phyloP scores from a whole-genome alignment of 768 basidiomycete species.

The Symmetrospora coprosmae region DNA sequence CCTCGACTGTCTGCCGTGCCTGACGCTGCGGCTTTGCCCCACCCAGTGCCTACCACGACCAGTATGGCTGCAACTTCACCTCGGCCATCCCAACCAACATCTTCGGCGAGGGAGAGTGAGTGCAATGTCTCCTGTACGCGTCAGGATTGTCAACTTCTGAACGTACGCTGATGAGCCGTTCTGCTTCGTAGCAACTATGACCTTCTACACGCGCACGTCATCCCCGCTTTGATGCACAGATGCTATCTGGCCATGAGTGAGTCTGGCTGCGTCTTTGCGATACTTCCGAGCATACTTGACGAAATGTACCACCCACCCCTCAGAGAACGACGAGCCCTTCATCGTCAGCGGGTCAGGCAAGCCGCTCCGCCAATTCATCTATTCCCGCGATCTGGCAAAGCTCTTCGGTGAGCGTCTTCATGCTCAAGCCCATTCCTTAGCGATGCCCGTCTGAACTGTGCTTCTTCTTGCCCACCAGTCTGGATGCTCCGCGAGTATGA shows the following conservation, averaged over 20 bases:
- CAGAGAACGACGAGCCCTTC: slow-evolving; percentile 71
- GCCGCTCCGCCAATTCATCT: slow-evolving; percentile 92
- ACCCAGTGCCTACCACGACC: slow-evolving; percentile 78
- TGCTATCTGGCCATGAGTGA: slow-evolving; percentile 79
- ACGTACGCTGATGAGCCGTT: background rate
- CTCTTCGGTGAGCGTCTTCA: slow-evolving; percentile 51
- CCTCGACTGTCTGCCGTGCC: background rate
- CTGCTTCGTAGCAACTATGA: slow-evolving; percentile 78
- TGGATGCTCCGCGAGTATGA: slow-evolving; percentile 62
- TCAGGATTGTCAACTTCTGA: too few relatives aligned
- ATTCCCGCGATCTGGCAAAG: slow-evolving; percentile 87
- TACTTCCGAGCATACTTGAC: background rate
- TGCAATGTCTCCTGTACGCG: too few relatives aligned
- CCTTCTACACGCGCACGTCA: slow-evolving; percentile 80
- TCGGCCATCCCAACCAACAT: slow-evolving; percentile 94
- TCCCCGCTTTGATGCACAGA: slow-evolving; percentile 84
- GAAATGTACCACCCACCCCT: background rate
- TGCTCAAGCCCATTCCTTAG: slow-evolving; percentile 40
- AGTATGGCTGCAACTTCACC: slow-evolving; percentile 87
- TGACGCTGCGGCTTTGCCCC: background rate
- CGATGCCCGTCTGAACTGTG: background rate
- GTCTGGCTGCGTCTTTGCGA: slow-evolving; percentile 28
- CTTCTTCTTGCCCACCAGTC: too few relatives aligned
- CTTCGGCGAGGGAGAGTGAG: slow-evolving; percentile 47
- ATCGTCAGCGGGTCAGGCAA: slow-evolving; percentile 77